A percentile compares a stretch with the other conserved stretches of the same genome.
Conservation (phyloP, 73 alveolate species). For the Urostyla sp. region DNA sequence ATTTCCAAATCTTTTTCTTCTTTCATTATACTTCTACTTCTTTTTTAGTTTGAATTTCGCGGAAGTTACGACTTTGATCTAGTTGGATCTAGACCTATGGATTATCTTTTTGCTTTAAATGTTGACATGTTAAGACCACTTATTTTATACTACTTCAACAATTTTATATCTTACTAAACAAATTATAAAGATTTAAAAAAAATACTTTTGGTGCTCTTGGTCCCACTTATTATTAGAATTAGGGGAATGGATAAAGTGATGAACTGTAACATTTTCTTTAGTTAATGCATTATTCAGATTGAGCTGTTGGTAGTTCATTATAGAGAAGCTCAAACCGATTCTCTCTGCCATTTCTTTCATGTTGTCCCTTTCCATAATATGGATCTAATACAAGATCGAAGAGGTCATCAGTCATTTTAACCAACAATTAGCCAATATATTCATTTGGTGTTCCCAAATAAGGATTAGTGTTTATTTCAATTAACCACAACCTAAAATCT, state of each 20-base stretch:
- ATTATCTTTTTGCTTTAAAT: neutral
- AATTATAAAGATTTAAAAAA: neutral
- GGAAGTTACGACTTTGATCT: neutral
- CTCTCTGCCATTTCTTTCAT: neutral
- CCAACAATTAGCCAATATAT: conserved; percentile 69
- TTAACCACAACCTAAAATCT: conserved; percentile 76
- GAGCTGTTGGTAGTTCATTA: neutral
- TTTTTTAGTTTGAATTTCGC: too few species aligned
- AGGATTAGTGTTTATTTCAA: conserved; percentile 89
- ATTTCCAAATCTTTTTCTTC: too few species aligned
- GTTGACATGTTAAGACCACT: neutral
- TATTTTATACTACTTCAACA: neutral
- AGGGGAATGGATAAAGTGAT: neutral
- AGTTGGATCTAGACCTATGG: neutral
- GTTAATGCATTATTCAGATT: neutral
- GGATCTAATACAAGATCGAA: conserved; percentile 78
- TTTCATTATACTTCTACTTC: neutral
- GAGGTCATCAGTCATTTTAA: conserved; percentile 85
- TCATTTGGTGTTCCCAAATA: conserved; percentile 68
- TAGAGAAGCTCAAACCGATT: conserved; percentile 26
- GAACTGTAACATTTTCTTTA: neutral
- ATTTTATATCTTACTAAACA: neutral
- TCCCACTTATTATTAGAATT: neutral
- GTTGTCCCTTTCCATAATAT: too few species aligned
- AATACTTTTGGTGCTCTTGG: neutral